Conservation (phyloP, 2,329 filamentous ascomycete species). For the Botrytis byssoidea region DNA sequence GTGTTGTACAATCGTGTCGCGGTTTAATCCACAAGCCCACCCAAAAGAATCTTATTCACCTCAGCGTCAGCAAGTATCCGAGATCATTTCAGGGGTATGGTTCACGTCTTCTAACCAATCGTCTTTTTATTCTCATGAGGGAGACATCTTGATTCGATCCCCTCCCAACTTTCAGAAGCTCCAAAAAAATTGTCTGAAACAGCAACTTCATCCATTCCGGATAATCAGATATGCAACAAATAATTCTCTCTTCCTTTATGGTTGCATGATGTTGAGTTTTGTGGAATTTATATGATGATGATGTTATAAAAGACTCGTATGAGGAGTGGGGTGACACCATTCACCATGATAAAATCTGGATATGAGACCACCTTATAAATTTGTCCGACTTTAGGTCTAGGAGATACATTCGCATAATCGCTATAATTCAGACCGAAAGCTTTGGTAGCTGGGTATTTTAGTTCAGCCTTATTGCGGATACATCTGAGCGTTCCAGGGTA, state of each 20-base stretch:
- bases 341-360: neutral
- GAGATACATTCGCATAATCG: neutral
- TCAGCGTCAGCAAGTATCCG: neutral
- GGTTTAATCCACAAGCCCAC: neutral
- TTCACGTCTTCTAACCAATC: neutral
- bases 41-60: neutral
- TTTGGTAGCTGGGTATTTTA: neutral
- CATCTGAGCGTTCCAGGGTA: neutral
- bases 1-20: neutral
- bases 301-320: conserved; percentile 1
- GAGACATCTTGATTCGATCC: neutral
- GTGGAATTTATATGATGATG: neutral
- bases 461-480: neutral
- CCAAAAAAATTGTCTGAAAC: neutral
- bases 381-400: neutral
- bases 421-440: neutral
- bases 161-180: neutral
- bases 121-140: neutral
- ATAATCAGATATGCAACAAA: conserved; percentile 7
- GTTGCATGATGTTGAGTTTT: neutral
- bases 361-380: neutral
- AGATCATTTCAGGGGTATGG: neutral
- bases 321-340: neutral
- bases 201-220: neutral
- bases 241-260: neutral